Evolutionary conservation across 192 early-diverging fungal genomes (phyloP), one percentile per base, ranked within the genome.

Genomic region (Rhizoclosmatium globosum): DNA sequence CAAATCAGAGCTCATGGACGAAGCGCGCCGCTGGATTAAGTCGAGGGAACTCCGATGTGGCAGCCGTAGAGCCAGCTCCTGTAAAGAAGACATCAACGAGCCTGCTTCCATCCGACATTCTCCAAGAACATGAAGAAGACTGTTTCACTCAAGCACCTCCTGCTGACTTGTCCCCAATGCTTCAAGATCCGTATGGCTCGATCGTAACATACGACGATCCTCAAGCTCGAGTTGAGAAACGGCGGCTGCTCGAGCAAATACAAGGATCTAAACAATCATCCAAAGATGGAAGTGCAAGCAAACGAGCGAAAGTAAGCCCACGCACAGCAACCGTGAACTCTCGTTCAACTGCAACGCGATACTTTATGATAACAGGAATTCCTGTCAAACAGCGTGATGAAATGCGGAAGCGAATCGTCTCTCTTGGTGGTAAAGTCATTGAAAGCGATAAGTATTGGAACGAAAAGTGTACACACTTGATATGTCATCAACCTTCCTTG

Each of bases 391-490:
- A 66, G 2, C 80, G 82, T 2, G 39, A 4, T 2, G n/a, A 15
- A 41, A 23, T 84, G 17, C 50, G 42, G 13, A 11, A 69, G 21
- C 48, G n/a, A 13, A 79, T 87, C 6, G 58, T 23, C 44, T 4
- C 7, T 21, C 69, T 87, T 45, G 86, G 86, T 57, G 86, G 84
- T 7, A 82, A 45, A 43, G 75, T 86, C 31, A 46, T 81, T 13
- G 79, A 82, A 47, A 17, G 3, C 1, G 46, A 56, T 23, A 59
- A 23, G 19, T 45, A 15, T 13, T 87, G 86, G 86, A n/a, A 82
- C 45, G 21, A 39, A 38, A 68, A 64, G 19, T 82, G 79, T n/a
- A 87, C 84, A 41, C 86, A 87, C 77, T 78, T 87, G 56, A 69
- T 87, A 57, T 78, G 79, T 39, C 64, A 48, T 19, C 64, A 70